Conservation (phyloP, 1,139 yeast species). For the Candida dubliniensis region DNA sequence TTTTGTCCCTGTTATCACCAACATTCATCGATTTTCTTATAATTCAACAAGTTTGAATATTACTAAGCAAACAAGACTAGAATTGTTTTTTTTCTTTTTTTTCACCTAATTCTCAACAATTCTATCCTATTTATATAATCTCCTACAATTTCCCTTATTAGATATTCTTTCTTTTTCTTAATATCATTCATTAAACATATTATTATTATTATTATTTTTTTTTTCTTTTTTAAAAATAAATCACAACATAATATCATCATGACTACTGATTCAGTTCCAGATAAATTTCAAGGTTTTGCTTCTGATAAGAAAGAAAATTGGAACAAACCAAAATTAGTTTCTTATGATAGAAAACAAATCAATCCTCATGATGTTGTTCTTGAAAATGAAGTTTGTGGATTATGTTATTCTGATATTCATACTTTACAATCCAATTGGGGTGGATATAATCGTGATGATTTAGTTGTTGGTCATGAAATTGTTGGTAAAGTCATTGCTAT, state of each 20-base stretch:
- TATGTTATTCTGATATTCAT: constrained; percentile 63
- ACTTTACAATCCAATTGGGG: constrained; percentile 46
- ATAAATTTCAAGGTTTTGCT: constrained; percentile 47
- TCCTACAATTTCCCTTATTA: no score
- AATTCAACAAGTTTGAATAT: no score
- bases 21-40: no score
- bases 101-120: no score
- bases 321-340: constrained; percentile 42
- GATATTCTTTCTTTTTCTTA: not conserved
- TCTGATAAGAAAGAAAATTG: constrained; percentile 38
- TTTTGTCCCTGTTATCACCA: no score
- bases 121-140: no score
- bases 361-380: constrained; percentile 45
- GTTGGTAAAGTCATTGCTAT: constrained; percentile 53
- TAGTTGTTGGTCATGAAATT: constrained; percentile 51
- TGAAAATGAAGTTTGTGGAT: constrained; percentile 52
- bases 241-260: constrained; percentile 1
- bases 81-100: no score
- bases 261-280: constrained; percentile 25
- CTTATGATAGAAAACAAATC: constrained; percentile 40
- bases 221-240: no score
- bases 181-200: not conserved
- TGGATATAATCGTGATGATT: constrained; percentile 29
- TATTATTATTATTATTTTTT: no score
- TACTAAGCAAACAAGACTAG: no score